Evolutionary conservation across 2,329 filamentous ascomycete species (phyloP).

Genomic region (Fusarium sp.): DNA sequence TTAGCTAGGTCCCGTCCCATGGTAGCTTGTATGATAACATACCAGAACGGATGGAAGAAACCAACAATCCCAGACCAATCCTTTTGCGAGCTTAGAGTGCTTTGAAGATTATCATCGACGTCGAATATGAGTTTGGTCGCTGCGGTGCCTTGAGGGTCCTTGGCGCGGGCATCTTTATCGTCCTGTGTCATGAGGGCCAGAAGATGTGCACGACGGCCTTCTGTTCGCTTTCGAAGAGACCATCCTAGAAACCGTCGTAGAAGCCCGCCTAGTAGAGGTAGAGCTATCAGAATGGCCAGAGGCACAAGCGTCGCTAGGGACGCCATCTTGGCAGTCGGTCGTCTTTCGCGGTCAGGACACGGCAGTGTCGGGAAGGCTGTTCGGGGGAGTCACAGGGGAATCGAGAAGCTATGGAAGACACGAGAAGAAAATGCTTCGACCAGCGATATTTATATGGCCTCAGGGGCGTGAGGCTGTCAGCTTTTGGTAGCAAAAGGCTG

Average conservation of each 20-base stretch:
- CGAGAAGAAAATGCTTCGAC: not conserved
- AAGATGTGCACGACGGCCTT: conserved; percentile 68
- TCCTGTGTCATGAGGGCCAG: conserved; percentile 61
- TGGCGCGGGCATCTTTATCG: conserved; percentile 51
- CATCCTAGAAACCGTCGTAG: conserved; percentile 64
- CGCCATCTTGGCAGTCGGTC: not conserved
- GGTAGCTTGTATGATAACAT: conserved; percentile 43
- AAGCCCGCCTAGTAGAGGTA: conserved; percentile 37
- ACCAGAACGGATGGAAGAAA: conserved; percentile 99
- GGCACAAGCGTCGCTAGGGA: conserved; percentile 21
- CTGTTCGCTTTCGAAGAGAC: conserved; percentile 70
- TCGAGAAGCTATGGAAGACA: not conserved
- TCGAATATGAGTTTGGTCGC: conserved; percentile 71
- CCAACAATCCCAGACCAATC: conserved; percentile 88
- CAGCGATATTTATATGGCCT: conserved; percentile 11
- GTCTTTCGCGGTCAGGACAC: not conserved
- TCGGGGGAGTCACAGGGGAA: not conserved
- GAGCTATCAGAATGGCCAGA: conserved; percentile 34
- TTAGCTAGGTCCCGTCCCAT: conserved; percentile 14
- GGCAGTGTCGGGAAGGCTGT: not conserved
- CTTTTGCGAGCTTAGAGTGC: conserved; percentile 51
- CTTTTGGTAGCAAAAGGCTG: conserved; percentile 4
- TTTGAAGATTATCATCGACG: conserved; percentile 46
- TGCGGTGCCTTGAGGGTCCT: conserved; percentile 46
- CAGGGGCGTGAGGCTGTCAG: conserved; percentile 9